Conservation (phyloP, 1,284 basidiomycete species). For the Cerrena zonata region DNA sequence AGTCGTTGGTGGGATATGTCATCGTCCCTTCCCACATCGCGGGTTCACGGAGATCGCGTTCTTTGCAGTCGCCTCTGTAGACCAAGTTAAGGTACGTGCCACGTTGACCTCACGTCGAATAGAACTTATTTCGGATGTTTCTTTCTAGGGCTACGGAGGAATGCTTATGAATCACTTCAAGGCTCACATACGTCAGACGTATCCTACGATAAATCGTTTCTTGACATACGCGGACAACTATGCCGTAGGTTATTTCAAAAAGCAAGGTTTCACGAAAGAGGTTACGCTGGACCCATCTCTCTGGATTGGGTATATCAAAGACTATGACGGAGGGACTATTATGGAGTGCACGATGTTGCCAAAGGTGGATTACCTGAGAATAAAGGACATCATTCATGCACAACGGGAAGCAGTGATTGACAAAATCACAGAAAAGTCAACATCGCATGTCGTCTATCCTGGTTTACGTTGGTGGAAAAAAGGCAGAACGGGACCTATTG, state of each 20-base stretch:
- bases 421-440: conserved; percentile 86
- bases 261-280: conserved; percentile 98
- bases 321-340: conserved; percentile 99
- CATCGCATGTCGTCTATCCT: conserved; percentile 80
- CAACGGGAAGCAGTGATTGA: conserved; percentile 87
- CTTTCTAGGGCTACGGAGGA: conserved; percentile 84
- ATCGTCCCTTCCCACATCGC: conserved; percentile 90
- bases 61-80: conserved; percentile 92
- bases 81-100: conserved; percentile 85
- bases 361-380: conserved; percentile 86
- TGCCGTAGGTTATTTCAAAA: conserved; percentile 98
- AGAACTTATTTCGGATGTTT: conserved; percentile 7
- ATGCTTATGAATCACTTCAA: conserved; percentile 99
- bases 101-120: no score
- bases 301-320: conserved; percentile 99
- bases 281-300: conserved; percentile 84
- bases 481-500: conserved; percentile 42
- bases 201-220: conserved; percentile 88
- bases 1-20: conserved; percentile 97
- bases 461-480: conserved; percentile 59
- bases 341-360: conserved; percentile 97
- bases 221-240: conserved; percentile 99
- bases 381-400: conserved; percentile 68
- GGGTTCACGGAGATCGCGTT: conserved; percentile 98
- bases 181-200: conserved; percentile 77